A percentile compares a stretch with the other conserved stretches of the same genome.
Conservation (phyloP, 345 rosid genomes). For the thale cress (Arabidopsis thaliana) region TAIR10.1 NC_003071.7:954001-954500, state of each 20-base stretch:
- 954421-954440: conserved; percentile 17
- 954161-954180: conserved; percentile 71
- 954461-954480: conserved; percentile 17
- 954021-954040: conserved; percentile 43
- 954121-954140: conserved; percentile 93
- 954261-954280: conserved; percentile 99
- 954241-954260: conserved; percentile 92
- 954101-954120: conserved; percentile 73
- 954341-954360: conserved; percentile 37
- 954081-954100: conserved; percentile 75
- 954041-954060: conserved; percentile 61
- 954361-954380: conserved; percentile 30
- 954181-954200: conserved; percentile 59
- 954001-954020: conserved; percentile 52
- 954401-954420: conserved; percentile 6
- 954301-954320: conserved; percentile 52
- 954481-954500: conserved; percentile 19
- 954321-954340: conserved; percentile 45
- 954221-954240: conserved; percentile 97
- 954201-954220: conserved; percentile 87
- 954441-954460: conserved; percentile 25
- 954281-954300: conserved; percentile 58
- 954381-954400: conserved; percentile 28
- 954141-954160: conserved; percentile 70
- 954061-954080: conserved; percentile 64